Base-by-base conservation (phyloP, 768 basidiomycete species). In the Hygrocybe coccinea region DNA sequence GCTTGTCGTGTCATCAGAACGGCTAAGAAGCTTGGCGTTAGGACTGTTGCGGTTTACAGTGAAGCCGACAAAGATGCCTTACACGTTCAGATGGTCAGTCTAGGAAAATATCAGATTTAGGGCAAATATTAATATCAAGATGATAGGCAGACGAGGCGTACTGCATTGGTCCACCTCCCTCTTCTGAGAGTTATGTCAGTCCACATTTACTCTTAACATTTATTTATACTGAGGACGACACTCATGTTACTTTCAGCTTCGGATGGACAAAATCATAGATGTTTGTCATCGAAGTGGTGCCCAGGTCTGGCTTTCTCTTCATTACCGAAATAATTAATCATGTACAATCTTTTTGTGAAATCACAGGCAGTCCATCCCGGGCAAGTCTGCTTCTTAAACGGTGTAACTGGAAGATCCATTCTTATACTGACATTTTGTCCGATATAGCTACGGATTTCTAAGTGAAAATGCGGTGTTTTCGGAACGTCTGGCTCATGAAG, bases 1-100 rank as follows among this genome's bases (percentile, higher is more conserved):
- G 93, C 94, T 5, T 97, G 95, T 69, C 86, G 94, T 17, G 91
- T 97, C 43, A 95, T 95, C 54, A 85, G 89, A 22, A 95, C 94
- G 0, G 91, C 91, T 2, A 84, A 78, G 69, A 89, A 87, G 65
- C 75, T 97, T 3, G 94, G 95, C 0, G 87, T 97, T 67, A 86
- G 81, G 77, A 93, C 91, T 0, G 94, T 97, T 14, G 93, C 93
- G 0, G 89, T 97, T 6, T 97, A 88, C 66, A 91, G 89, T 57
- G 91, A 95, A 46, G 91, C 84, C 6, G 95, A 97, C 60, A 81
- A 76, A 50, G 77, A 86, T 64, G 79, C 91, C 0, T 68, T 95
- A 57, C 95, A 97, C 68, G 92, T 95, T 21, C 72, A 82, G 59
- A 74, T 93, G 78, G 91, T 90, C 62, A 49, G 74, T 62, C 10